These are phyloP conservation scores for Panaeolus cyanescens DNA, from an alignment of 768 basidiomycete species.

Conservation along the genomic window DNA sequence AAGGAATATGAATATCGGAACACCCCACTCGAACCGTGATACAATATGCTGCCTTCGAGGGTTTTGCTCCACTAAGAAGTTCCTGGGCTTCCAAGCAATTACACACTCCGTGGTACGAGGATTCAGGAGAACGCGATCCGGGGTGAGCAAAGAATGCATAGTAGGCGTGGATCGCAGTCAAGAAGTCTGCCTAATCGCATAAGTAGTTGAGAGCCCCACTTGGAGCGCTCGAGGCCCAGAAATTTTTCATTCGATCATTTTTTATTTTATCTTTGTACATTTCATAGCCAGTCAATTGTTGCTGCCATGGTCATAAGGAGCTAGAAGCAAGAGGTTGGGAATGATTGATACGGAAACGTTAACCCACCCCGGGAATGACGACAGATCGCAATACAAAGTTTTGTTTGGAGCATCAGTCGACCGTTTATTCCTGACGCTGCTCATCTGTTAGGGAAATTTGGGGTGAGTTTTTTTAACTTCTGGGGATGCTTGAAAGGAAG, in stretches of 20 bases:
- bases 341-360: background rate
- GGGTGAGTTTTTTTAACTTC: background rate
- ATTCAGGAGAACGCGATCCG: too few relatives aligned
- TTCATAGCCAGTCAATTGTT: background rate
- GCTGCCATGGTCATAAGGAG: background rate
- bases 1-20: too few relatives aligned
- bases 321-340: background rate
- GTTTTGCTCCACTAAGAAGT: too few relatives aligned
- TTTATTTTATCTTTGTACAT: too few relatives aligned
- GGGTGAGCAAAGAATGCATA: constrained; percentile 12
- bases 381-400: background rate
- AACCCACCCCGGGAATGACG: background rate
- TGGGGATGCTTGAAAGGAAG: background rate
- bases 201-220: too few relatives aligned
- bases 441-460: background rate
- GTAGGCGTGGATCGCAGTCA: background rate
- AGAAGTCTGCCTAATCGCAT: too few relatives aligned
- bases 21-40: too few relatives aligned
- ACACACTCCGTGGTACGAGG: too few relatives aligned
- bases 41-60: too few relatives aligned
- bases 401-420: background rate
- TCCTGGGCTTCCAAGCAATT: too few relatives aligned
- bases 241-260: too few relatives aligned
- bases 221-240: background rate
- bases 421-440: background rate